These are phyloP conservation scores for Rubia balearica DNA, from an alignment of 305 asterid species.

Conservation along the genomic window DNA sequence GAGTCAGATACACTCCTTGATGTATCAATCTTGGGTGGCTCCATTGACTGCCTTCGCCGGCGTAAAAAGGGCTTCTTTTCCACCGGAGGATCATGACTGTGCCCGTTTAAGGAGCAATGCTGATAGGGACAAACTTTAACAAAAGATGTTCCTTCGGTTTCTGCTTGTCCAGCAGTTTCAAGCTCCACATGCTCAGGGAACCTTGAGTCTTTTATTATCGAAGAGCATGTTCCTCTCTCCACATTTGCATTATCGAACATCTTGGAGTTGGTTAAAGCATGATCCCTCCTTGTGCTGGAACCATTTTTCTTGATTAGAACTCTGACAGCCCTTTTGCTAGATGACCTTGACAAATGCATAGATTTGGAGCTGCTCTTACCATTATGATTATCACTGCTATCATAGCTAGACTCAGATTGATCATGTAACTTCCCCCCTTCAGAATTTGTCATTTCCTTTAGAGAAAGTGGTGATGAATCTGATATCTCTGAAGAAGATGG, in stretches of 20 bases:
- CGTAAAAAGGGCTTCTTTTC: constrained; percentile 34
- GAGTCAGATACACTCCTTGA: constrained; percentile 21
- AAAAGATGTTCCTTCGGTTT: constrained; percentile 29
- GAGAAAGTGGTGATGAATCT: constrained; percentile 34
- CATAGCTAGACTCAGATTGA: constrained; percentile 33
- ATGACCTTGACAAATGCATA: constrained; percentile 27
- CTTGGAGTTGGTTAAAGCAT: constrained; percentile 16
- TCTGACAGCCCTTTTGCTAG: constrained; percentile 45
- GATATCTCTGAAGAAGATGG: constrained; percentile 25
- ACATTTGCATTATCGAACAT: constrained; percentile 30
- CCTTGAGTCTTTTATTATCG: constrained; percentile 55
- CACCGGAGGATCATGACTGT: constrained; percentile 37
- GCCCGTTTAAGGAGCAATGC: constrained; percentile 82
- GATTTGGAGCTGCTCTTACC: constrained; percentile 20
- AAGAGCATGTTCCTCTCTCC: constrained; percentile 67
- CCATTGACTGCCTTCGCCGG: constrained; percentile 36
- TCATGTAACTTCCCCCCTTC: constrained; percentile 32
- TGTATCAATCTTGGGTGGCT: constrained; percentile 31
- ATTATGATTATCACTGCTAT: constrained; percentile 25
- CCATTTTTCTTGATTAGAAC: constrained; percentile 49
- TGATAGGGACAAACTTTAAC: constrained; percentile 69
- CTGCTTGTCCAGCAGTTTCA: constrained; percentile 22
- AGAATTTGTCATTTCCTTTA: constrained; percentile 29
- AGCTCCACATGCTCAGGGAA: constrained; percentile 42
- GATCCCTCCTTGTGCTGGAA: constrained; percentile 46